These are phyloP conservation scores for Saccharomycopsis sp. DNA, from an alignment of 805 yeast species.

Conservation along the genomic window DNA sequence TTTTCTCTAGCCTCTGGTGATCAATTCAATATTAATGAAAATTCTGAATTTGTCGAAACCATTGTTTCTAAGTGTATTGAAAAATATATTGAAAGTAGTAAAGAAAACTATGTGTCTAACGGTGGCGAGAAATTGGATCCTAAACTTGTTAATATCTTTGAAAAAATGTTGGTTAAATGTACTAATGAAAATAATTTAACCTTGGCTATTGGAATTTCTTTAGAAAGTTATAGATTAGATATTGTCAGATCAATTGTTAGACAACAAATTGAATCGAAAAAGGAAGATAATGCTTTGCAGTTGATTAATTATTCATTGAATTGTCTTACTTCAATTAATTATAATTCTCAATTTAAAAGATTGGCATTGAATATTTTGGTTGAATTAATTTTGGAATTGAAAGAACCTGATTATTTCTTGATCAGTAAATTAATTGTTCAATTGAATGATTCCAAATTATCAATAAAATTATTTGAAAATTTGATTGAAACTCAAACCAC, in stretches of 20 bases:
- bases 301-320: conserved; percentile 70
- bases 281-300: conserved; percentile 47
- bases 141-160: conserved; percentile 65
- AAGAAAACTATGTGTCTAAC: conserved; percentile 36
- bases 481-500: conserved; percentile 37
- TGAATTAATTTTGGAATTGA: conserved; percentile 47
- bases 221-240: conserved; percentile 84
- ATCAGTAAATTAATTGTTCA: conserved; percentile 83
- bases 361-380: conserved; percentile 59
- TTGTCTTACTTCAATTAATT: conserved; percentile 56
- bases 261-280: conserved; percentile 30
- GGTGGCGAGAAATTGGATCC: conserved; percentile 41
- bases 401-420: conserved; percentile 72
- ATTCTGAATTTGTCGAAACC: conserved; percentile 85
- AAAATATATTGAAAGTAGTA: conserved; percentile 63
- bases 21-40: conserved; percentile 65
- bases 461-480: conserved; percentile 59
- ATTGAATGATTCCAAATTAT: conserved; percentile 68
- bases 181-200: conserved; percentile 61
- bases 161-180: conserved; percentile 80
- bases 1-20: conserved; percentile 82
- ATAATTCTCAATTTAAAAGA: conserved; percentile 59
- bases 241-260: conserved; percentile 56
- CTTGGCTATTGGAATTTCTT: conserved; percentile 82
- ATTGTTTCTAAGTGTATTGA: conserved; percentile 90